Evolutionary conservation across 176 grass and related monocot species (phyloP), one percentile per base, ranked within the genome.

Genomic region (Sorghum bicolor): DNA sequence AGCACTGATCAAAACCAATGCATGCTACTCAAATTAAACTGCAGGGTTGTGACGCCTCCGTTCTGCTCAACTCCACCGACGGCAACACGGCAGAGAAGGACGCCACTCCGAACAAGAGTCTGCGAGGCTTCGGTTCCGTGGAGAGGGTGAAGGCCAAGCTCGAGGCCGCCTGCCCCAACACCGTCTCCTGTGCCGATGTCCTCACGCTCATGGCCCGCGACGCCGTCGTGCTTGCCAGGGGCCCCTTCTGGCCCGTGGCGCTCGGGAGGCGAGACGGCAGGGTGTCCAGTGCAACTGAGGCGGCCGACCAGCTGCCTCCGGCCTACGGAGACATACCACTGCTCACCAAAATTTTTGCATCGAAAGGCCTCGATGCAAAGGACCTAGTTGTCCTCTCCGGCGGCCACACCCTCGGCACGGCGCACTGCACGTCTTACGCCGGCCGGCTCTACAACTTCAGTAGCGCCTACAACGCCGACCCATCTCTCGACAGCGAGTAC

Each of bases 11-110:
- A 41, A 16, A 47, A 47, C 12, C 41, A 10, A 44, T 37, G 36
- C 5, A 37, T 37, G 36, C 36, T 37, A 44, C 9, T 10, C 10
- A 45, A 17, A 52, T 52, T 53, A 8, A 22, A 7, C 9, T 53
- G 28, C 79, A 93, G 91, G 94, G 94, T 4, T 93, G 94, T 28
- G 94, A 96, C 13, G 94, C 86, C 1, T 96, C 94, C 0, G 91
- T 96, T 5, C 83, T 96, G 47, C 66, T 94, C 29, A 31, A 91
- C 62, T 85, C 94, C 13, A 87, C 67, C 14, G 25, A 10, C 1
- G 36, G 39, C 11, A 87, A 76, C 58, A 6, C 39, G 3, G 94
- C 94, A 0, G 94, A 96, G 88, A 85, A 7, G 50, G 83, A 85
- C 33, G 94, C 94, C 6, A 44, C 55, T 19, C 91, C 94, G 9